Evolutionary conservation across 257 asterid species (phyloP).

Genomic region (Solanum rostratum): DNA sequence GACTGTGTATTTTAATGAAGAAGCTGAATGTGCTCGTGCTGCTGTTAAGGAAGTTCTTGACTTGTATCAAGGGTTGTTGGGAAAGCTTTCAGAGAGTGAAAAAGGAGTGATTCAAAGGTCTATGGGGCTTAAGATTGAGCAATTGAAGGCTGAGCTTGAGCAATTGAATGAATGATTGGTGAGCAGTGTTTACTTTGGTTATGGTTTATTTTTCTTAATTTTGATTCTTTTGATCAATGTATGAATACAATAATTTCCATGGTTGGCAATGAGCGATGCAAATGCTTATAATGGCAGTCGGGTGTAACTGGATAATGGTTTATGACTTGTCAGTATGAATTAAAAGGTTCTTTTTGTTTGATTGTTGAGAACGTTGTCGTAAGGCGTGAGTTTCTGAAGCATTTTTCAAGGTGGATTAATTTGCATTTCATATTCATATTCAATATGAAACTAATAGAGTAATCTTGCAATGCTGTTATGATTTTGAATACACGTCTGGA

Average conservation of each 20-base stretch:
- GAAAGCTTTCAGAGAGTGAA: constrained; percentile 48
- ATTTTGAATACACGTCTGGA: not conserved
- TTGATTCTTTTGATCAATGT: not conserved
- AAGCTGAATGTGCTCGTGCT: constrained; percentile 92
- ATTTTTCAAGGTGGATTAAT: not conserved
- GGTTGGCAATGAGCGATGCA: not conserved
- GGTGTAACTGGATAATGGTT: not conserved
- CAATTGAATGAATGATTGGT: constrained; percentile 60
- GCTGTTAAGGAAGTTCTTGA: constrained; percentile 68
- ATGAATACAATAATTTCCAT: not conserved
- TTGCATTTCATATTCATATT: not conserved
- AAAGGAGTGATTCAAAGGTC: constrained; percentile 65
- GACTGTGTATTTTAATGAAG: constrained; percentile 85
- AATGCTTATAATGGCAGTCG: not conserved
- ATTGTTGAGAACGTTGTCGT: not conserved
- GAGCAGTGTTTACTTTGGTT: constrained; percentile 9
- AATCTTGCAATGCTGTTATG: not conserved
- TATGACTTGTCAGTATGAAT: not conserved
- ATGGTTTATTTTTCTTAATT: not conserved
- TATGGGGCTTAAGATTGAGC: constrained; percentile 97
- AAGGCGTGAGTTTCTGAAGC: not conserved
- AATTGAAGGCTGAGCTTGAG: constrained; percentile 78
- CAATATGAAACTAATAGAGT: not conserved
- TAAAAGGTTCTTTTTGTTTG: not conserved
- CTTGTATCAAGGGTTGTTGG: constrained; percentile 50